Evolutionary conservation across 306 rosid species (phyloP).

Genomic region (Macrotyloma uniflorum): DNA sequence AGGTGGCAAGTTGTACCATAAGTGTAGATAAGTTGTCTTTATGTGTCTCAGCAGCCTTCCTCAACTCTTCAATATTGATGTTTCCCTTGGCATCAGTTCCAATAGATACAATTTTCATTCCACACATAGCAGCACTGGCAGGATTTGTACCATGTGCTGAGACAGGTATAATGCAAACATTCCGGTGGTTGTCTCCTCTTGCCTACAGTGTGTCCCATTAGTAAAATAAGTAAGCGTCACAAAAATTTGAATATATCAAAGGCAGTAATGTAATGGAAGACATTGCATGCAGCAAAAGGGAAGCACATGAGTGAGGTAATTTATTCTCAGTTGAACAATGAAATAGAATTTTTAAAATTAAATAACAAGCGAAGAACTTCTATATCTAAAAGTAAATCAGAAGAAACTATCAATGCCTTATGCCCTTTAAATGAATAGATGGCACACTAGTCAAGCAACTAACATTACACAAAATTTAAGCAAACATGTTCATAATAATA

Average conservation of each 20-base stretch:
- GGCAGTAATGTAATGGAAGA: constrained; percentile 5
- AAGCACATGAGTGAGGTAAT: background rate
- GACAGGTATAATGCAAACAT: constrained; percentile 95
- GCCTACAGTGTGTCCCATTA: constrained; percentile 59
- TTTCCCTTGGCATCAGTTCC: constrained; percentile 99
- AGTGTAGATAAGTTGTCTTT: constrained; percentile 84
- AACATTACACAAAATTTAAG: background rate
- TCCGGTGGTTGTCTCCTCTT: constrained; percentile 91
- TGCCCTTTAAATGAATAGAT: background rate
- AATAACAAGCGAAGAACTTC: background rate
- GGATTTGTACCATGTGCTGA: constrained; percentile 99
- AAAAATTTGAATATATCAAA: background rate
- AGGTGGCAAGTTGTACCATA: constrained; percentile 62
- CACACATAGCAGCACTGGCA: constrained; percentile 99
- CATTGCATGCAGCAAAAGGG: constrained; percentile 25
- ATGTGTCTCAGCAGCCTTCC: constrained; percentile 88
- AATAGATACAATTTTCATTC: constrained; percentile 91
- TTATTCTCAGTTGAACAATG: background rate
- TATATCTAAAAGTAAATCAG: background rate
- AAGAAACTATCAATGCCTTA: background rate
- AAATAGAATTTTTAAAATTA: background rate
- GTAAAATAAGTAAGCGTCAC: constrained; percentile 29
- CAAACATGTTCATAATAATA: constrained; percentile 14
- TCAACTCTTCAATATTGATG: constrained; percentile 88
- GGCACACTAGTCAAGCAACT: background rate